A percentile compares a stretch with the other conserved stretches of the same genome.
These are phyloP conservation scores for Castanea crenata DNA, from an alignment of 306 rosid genomes.

Conservation along the genomic window DNA sequence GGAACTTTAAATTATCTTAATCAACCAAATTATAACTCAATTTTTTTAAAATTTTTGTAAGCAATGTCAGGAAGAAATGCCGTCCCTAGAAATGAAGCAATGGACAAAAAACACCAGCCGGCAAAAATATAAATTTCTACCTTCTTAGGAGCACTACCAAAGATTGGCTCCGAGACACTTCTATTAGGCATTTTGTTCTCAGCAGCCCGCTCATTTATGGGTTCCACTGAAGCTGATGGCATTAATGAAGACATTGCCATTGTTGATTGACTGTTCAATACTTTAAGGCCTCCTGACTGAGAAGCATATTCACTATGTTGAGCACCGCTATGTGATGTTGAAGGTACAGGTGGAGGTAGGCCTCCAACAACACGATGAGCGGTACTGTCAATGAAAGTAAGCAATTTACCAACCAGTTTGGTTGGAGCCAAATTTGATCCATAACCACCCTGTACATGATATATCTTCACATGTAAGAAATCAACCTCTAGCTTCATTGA, in stretches of 20 bases:
- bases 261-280: conserved; percentile 75
- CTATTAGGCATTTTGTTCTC: conserved; percentile 59
- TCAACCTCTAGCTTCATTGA: not conserved
- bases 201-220: conserved; percentile 63
- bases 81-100: not conserved
- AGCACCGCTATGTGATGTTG: conserved; percentile 46
- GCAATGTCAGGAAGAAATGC: not conserved
- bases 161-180: conserved; percentile 91
- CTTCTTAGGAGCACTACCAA: conserved; percentile 78
- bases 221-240: conserved; percentile 86
- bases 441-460: conserved; percentile 72
- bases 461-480: conserved; percentile 19
- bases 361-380: conserved; percentile 97
- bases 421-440: conserved; percentile 69
- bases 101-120: not conserved
- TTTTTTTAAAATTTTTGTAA: not conserved
- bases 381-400: conserved; percentile 78
- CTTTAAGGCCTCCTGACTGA: conserved; percentile 49
- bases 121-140: conserved; percentile 29
- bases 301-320: conserved; percentile 56
- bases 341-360: conserved; percentile 81
- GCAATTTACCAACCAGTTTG: conserved; percentile 77
- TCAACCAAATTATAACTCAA: not conserved
- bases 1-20: not conserved
- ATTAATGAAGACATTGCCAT: conserved; percentile 76